These are phyloP conservation scores for Saccharomyces jurei DNA, from an alignment of 805 yeast genomes.

Conservation along the genomic window DNA sequence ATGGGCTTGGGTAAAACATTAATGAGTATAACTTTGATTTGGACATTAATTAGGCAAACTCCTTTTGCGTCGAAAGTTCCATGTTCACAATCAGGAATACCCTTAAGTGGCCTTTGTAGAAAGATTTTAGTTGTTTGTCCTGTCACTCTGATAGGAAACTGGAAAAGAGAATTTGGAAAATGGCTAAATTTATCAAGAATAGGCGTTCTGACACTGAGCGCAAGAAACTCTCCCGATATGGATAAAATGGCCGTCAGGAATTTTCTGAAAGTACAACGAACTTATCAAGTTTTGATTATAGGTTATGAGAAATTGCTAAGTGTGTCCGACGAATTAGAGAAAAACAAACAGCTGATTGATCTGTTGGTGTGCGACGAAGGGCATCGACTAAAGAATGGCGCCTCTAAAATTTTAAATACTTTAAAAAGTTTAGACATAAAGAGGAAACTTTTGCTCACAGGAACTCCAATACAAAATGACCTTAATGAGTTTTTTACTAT, in stretches of 20 bases:
- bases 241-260: conserved; percentile 51
- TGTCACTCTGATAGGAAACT: conserved; percentile 76
- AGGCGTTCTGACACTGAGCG: conserved; percentile 55
- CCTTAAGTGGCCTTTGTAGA: conserved; percentile 32
- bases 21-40: conserved; percentile 72
- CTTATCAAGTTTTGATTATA: conserved; percentile 73
- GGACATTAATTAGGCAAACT: conserved; percentile 71
- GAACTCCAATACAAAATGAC: conserved; percentile 93
- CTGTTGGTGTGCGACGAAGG: conserved; percentile 91
- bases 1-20: conserved; percentile 94
- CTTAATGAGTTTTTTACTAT: conserved; percentile 73
- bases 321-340: conserved; percentile 42
- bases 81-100: conserved; percentile 29
- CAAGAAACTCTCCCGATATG: conserved; percentile 40
- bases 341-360: conserved; percentile 38
- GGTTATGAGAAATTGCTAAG: conserved; percentile 78
- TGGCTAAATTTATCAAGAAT: conserved; percentile 69
- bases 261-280: conserved; percentile 54
- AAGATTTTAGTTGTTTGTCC: conserved; percentile 84
- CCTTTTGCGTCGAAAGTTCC: conserved; percentile 37
- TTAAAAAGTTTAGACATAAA: conserved; percentile 47
- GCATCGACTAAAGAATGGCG: conserved; percentile 71
- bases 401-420: conserved; percentile 63
- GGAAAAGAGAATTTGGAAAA: conserved; percentile 82
- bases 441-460: conserved; percentile 63